Conservation (phyloP, 768 basidiomycete species). For the Rhodotorula babjevae region DNA sequence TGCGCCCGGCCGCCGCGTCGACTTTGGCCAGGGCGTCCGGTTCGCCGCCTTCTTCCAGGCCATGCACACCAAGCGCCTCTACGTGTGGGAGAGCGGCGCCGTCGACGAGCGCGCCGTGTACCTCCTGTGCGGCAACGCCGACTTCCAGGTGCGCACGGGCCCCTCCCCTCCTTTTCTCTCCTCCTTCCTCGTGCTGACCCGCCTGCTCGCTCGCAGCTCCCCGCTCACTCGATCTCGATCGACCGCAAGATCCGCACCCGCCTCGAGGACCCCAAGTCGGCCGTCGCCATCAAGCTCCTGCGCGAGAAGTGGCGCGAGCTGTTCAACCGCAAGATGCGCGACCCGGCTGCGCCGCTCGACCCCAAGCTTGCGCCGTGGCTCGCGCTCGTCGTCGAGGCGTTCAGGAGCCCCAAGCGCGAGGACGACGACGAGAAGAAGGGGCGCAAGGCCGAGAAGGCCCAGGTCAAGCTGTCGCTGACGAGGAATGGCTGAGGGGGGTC, state of each 20-base stretch:
- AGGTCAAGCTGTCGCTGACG: conserved; percentile 23
- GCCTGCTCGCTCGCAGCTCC: conserved; percentile 53
- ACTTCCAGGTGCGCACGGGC: conserved; percentile 57
- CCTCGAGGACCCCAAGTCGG: conserved; percentile 61
- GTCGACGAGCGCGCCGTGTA: conserved; percentile 75
- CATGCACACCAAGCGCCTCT: conserved; percentile 90
- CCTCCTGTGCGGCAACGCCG: conserved; percentile 81
- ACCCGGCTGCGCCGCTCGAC: conserved; percentile 29
- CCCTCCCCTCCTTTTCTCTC: background rate
- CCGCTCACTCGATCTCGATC: conserved; percentile 65
- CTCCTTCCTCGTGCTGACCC: background rate
- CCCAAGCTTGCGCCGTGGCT: conserved; percentile 26
- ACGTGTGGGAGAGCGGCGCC: conserved; percentile 81
- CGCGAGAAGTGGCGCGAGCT: conserved; percentile 50
- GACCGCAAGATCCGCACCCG: conserved; percentile 81
- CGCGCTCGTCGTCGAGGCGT: conserved; percentile 27
- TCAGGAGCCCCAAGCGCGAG: conserved; percentile 36
- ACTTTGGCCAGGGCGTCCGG: conserved; percentile 65
- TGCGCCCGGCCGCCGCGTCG: conserved; percentile 54
- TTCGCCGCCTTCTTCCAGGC: conserved; percentile 37
- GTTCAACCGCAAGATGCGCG: conserved; percentile 38
- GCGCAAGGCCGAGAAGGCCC: conserved; percentile 1
- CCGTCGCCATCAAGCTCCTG: conserved; percentile 73
- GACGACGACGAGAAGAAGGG: conserved; percentile 36
- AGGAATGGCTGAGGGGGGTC: background rate